Base-by-base conservation (phyloP, 2,329 filamentous ascomycete species). In the Huntiella moniliformis region DNA sequence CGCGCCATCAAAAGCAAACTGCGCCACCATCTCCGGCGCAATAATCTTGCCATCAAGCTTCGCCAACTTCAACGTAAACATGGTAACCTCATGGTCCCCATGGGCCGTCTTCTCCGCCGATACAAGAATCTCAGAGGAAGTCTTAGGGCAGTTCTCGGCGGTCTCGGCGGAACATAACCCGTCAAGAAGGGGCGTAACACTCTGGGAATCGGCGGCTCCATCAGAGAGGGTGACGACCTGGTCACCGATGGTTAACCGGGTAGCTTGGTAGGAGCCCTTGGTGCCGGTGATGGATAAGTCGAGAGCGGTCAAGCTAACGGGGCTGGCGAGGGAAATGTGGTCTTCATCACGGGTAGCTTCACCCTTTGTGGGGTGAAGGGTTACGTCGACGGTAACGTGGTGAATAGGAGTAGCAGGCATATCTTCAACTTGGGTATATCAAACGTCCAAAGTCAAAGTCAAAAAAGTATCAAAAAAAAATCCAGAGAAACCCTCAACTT, bases 1-100 rank as follows among this genome's bases (percentile, higher is more conserved):
- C 5, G 43, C 32, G 15, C 47, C 43, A 15, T 49, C 47, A 39
- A 49, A 49, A 31, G 47, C 47, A 28, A 49, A 49, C 34, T 46
- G 47, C 8, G 47, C 42, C 12, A 45, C 34, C 38, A 49, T 45
- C 7, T 38, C 38, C 15, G 47, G 47, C 16, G 45, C 42, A 13
- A 49, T 43, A 10, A 8, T 16, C 22, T 46, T 49, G 12, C 45
- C 18, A 11, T 45, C 47, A 2, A 49, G 38, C 17, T 40, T 33
- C 5, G 43, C 13, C 5, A 49, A 13, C 15, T 44, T 44, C 31
- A 49, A n/a, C 11, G 47, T 43, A 15, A 49, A 49, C 11, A 49
- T 37, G 5, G 47, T 49, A 16, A 49, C 43, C 11, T 44, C 42
- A 32, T 42, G 47, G 16, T 45, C 37, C 4, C 42, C 38, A 5